phyloP scores from a whole-genome alignment of 2,329 filamentous ascomycete genomes.

The Pezicula radicicola region DNA sequence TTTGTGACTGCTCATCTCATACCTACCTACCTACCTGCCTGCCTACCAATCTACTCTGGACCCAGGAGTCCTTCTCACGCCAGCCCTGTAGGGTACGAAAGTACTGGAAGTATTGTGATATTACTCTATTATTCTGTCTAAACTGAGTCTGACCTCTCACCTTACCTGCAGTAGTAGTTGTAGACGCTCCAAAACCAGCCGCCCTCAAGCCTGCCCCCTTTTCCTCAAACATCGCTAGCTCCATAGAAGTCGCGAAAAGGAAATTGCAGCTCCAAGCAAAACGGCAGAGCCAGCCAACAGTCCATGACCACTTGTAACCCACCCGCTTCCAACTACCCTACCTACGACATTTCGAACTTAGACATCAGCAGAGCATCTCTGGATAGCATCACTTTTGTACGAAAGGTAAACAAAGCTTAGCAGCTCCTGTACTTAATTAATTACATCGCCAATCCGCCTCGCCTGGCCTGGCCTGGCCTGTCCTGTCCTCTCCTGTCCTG shows the following conservation, averaged over 20 bases:
- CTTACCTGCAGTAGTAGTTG: neutral
- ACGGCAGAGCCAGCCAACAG: neutral
- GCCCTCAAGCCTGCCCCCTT: constrained; percentile 8
- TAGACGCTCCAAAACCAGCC: neutral
- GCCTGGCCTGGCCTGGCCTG: no score
- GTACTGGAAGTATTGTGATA: no score
- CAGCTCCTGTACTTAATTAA: neutral
- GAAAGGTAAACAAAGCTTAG: no score
- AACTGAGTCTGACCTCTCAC: neutral
- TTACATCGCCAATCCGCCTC: no score
- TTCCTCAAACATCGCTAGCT: constrained; percentile 22
- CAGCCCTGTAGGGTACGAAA: no score
- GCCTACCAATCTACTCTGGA: no score
- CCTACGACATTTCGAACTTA: neutral
- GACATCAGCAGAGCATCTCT: neutral
- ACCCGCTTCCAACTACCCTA: neutral
- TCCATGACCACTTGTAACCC: neutral
- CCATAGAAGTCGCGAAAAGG: constrained; percentile 19
- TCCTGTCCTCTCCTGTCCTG: no score
- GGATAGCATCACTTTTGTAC: neutral
- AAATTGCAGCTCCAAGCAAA: constrained; percentile 21
- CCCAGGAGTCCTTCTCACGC: no score
- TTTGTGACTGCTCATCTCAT: neutral
- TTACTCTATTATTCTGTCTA: no score
- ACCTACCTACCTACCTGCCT: no score